Conservation (phyloP, 257 asterid species). For the Lantana camara region DNA sequence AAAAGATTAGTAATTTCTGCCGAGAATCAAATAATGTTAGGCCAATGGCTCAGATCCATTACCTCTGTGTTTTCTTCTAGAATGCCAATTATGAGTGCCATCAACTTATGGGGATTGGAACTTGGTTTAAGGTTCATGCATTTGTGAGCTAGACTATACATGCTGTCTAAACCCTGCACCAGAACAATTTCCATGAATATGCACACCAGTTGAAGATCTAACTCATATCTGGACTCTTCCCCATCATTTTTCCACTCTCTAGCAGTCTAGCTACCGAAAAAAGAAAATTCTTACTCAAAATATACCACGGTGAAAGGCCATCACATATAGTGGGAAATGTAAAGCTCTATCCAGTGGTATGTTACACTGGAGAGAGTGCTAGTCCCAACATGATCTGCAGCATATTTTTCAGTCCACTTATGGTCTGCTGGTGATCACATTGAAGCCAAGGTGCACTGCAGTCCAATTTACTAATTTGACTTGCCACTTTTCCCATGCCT, state of each 20-base stretch:
- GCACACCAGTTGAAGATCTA: slow-evolving; percentile 15
- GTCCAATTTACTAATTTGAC: slow-evolving; percentile 83
- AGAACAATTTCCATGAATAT: slow-evolving; percentile 28
- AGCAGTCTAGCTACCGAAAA: slow-evolving; percentile 12
- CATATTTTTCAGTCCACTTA: slow-evolving; percentile 79
- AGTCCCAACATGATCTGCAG: slow-evolving; percentile 90
- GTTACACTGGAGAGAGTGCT: slow-evolving; percentile 66
- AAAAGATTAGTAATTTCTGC: slow-evolving; percentile 29
- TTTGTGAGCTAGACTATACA: slow-evolving; percentile 83
- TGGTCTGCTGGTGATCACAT: slow-evolving; percentile 80
- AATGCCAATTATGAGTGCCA: slow-evolving; percentile 75
- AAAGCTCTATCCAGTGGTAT: slow-evolving; percentile 88
- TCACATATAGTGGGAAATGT: slow-evolving; percentile 78
- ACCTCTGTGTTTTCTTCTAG: slow-evolving; percentile 90
- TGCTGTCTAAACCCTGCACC: slow-evolving; percentile 84
- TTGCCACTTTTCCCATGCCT: slow-evolving; percentile 99
- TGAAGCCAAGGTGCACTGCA: slow-evolving; percentile 92
- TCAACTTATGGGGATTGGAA: slow-evolving; percentile 70
- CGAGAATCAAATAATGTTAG: slow-evolving; percentile 7
- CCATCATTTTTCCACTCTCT: no score
- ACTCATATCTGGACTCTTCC: slow-evolving; percentile 15
- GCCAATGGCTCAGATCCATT: slow-evolving; percentile 18
- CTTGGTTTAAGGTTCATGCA: slow-evolving; percentile 78
- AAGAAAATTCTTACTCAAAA: slow-evolving; percentile 8
- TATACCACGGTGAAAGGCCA: slow-evolving; percentile 87